Evolutionary conservation across 2,329 filamentous ascomycete genomes (phyloP).

Genomic region (Aspergillus neoniger): DNA sequence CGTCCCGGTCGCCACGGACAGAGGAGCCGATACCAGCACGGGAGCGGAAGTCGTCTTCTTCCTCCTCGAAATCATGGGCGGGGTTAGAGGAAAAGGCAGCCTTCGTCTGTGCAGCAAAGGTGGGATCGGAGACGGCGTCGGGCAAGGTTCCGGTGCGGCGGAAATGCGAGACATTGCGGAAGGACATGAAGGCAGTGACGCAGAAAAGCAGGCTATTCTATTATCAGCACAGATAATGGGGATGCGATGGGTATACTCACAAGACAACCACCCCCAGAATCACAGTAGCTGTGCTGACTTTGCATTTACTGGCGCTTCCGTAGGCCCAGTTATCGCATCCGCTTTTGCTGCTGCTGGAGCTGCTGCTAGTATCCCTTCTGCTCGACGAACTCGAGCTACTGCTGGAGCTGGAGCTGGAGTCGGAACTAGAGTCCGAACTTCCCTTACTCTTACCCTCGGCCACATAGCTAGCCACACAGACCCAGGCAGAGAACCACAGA

Average conservation of each 20-base stretch:
- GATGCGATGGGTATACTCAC: constrained; percentile 39
- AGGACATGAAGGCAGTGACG: constrained; percentile 54
- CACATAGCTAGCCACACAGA: constrained; percentile 59
- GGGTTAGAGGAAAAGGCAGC: constrained; percentile 52
- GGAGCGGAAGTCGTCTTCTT: constrained; percentile 48
- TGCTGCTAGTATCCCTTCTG: constrained; percentile 32
- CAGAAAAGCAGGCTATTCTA: constrained; percentile 54
- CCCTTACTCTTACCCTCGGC: constrained; percentile 56
- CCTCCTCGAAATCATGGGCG: constrained; percentile 48
- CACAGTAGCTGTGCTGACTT: constrained; percentile 56
- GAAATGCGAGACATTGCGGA: constrained; percentile 58
- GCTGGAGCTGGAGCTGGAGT: constrained; percentile 35
- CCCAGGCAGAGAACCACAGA: constrained; percentile 62
- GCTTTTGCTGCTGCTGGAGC: constrained; percentile 39
- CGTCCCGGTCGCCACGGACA: constrained; percentile 46
- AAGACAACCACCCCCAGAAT: constrained; percentile 60
- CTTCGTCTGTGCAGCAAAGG: constrained; percentile 53
- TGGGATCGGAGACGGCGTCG: constrained; percentile 44
- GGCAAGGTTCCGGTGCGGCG: constrained; percentile 59
- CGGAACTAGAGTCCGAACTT: constrained; percentile 28
- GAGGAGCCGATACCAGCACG: constrained; percentile 43
- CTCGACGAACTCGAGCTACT: constrained; percentile 30
- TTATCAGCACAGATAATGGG: neutral
- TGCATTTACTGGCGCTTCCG: constrained; percentile 58
- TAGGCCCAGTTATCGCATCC: constrained; percentile 59